Percentiles rank a stretch among this genome's conserved stretches.
These are phyloP conservation scores for Mycotypha africana DNA, from an alignment of 371 early-diverging fungal genomes.

Conservation along the genomic window DNA sequence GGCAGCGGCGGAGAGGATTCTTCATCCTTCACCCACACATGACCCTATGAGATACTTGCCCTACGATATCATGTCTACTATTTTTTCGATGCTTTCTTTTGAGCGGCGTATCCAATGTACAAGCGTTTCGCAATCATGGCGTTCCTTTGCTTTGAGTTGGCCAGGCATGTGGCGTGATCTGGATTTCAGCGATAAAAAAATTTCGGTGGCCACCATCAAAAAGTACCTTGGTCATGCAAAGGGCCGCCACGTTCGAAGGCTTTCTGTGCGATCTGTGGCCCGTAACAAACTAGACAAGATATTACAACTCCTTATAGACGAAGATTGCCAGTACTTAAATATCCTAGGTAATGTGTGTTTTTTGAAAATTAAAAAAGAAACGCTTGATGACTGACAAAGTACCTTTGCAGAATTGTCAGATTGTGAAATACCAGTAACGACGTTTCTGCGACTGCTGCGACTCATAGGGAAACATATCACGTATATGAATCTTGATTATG, in stretches of 20 bases:
- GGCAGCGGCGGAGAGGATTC: slow-evolving; percentile 2
- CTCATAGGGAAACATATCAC: slow-evolving; percentile 20
- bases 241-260: slow-evolving; percentile 21
- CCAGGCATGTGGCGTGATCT: slow-evolving; percentile 37
- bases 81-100: slow-evolving; percentile 29
- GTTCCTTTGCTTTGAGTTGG: slow-evolving; percentile 19
- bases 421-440: slow-evolving; percentile 6
- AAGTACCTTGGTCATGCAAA: slow-evolving; percentile 20
- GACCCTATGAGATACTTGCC: slow-evolving; percentile 29
- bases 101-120: slow-evolving; percentile 28
- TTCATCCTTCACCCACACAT: not conserved
- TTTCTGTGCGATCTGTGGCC: slow-evolving; percentile 10
- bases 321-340: slow-evolving; percentile 29
- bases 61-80: slow-evolving; percentile 25
- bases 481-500: slow-evolving; percentile 13
- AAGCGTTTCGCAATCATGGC: slow-evolving; percentile 31
- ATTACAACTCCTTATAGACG: slow-evolving; percentile 16
- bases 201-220: slow-evolving; percentile 9
- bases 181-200: slow-evolving; percentile 13
- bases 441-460: slow-evolving; percentile 15
- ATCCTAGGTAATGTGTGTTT: slow-evolving; percentile 17
- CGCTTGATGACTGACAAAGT: not conserved
- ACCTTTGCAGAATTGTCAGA: slow-evolving; percentile 12
- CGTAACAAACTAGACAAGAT: slow-evolving; percentile 10
- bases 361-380: too few species aligned